Conservation (phyloP, 2,329 filamentous ascomycete genomes). For the Fusarium armeniacum region DNA sequence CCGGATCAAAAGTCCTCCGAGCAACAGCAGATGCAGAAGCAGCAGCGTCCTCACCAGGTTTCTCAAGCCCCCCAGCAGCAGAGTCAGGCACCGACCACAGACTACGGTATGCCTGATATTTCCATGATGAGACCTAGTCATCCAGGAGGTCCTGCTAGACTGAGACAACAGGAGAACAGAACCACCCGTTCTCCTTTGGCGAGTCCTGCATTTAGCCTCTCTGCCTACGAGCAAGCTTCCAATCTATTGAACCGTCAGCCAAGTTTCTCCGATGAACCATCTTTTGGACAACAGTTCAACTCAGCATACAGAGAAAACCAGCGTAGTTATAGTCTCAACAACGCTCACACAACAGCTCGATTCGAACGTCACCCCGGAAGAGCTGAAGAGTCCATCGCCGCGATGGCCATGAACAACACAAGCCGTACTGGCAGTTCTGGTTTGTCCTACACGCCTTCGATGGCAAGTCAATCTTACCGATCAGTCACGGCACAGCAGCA, state of each 20-base stretch:
- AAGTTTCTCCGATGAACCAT: slow-evolving; percentile 16
- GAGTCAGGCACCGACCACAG: not conserved
- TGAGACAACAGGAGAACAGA: slow-evolving; percentile 10
- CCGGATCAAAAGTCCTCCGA: not conserved
- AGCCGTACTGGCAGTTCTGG: not conserved
- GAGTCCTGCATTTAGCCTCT: not conserved
- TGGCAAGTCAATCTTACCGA: not conserved
- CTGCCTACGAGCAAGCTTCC: not conserved
- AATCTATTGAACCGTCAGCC: not conserved
- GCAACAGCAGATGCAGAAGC: not conserved
- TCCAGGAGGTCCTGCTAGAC: slow-evolving; percentile 6
- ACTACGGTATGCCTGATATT: not conserved
- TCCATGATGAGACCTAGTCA: slow-evolving; percentile 14
- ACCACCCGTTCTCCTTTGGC: not conserved
- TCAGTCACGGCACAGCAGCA: not conserved
- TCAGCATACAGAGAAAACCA: slow-evolving; percentile 12
- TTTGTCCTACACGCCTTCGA: not conserved
- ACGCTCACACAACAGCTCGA: slow-evolving; percentile 14
- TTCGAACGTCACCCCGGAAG: slow-evolving; percentile 31
- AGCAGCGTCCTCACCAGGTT: not conserved
- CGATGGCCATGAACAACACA: slow-evolving; percentile 5
- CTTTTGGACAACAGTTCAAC: not conserved
- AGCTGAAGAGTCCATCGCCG: slow-evolving; percentile 35
- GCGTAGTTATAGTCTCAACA: not conserved
- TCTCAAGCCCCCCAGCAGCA: not conserved